Evolutionary conservation across 2,329 filamentous ascomycete genomes (phyloP).

Genomic region (Tolypocladium nubicola): DNA sequence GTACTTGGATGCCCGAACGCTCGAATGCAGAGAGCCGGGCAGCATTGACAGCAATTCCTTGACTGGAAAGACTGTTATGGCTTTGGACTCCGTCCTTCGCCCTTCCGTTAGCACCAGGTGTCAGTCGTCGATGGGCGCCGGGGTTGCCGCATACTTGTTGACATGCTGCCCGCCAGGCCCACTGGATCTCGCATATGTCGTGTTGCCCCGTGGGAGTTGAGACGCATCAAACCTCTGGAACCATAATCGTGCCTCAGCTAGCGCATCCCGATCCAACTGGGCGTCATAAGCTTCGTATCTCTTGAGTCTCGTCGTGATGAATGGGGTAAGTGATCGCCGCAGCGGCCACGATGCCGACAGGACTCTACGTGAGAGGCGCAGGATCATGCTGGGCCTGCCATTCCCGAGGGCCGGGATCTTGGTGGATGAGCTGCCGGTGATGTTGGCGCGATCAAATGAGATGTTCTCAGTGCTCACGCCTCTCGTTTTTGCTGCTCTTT

Average conservation of each 20-base stretch:
- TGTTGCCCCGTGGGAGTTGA: conserved; percentile 39
- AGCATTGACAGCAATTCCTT: conserved; percentile 33
- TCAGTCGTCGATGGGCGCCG: not conserved
- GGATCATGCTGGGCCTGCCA: not conserved
- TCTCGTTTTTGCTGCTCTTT: not conserved
- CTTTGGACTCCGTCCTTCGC: conserved; percentile 49
- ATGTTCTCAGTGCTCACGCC: not conserved
- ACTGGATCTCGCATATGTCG: conserved; percentile 46
- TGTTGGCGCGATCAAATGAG: not conserved
- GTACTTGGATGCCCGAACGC: conserved; percentile 42
- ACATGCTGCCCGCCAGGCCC: conserved; percentile 52
- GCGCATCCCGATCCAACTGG: conserved; percentile 35
- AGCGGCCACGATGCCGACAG: not conserved
- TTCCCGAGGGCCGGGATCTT: not conserved
- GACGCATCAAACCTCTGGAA: conserved; percentile 29
- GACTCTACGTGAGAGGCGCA: not conserved
- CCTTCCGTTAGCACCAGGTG: conserved; percentile 19
- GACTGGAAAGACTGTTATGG: conserved; percentile 41
- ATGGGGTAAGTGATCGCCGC: not conserved
- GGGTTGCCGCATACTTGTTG: conserved; percentile 39
- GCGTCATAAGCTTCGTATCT: conserved; percentile 39
- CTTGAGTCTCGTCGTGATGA: conserved; percentile 13
- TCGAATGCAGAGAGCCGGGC: conserved; percentile 35
- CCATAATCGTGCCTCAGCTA: conserved; percentile 43
- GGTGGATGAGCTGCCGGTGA: not conserved